Evolutionary conservation across 1,284 basidiomycete genomes (phyloP).

Genomic region (Leucoagaricus sp.): DNA sequence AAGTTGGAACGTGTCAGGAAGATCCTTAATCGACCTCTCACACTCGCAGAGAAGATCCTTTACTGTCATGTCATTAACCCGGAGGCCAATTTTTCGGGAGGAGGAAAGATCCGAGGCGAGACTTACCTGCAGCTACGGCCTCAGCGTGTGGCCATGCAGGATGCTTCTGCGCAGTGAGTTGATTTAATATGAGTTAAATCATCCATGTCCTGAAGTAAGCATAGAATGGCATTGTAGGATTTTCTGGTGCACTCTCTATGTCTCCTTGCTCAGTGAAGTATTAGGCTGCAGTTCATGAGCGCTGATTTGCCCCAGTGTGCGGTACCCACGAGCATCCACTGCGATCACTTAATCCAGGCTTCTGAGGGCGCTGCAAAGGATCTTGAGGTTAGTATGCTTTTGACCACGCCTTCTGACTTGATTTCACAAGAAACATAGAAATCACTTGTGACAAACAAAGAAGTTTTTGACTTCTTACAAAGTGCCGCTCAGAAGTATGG

Average conservation of each 20-base stretch:
- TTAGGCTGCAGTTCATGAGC: conserved; percentile 97
- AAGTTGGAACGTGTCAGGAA: conserved; percentile 77
- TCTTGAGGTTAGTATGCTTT: conserved; percentile 56
- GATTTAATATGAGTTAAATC: background rate
- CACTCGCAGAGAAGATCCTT: conserved; percentile 96
- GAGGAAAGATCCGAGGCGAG: conserved; percentile 79
- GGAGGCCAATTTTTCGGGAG: conserved; percentile 67
- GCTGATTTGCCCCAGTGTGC: conserved; percentile 86
- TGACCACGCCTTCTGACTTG: background rate
- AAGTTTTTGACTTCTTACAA: conserved; percentile 98
- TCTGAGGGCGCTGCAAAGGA: conserved; percentile 81
- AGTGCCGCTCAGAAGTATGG: conserved; percentile 96
- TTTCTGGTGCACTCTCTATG: no score
- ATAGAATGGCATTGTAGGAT: conserved; percentile 77
- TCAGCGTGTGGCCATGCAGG: conserved; percentile 98
- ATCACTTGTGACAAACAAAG: conserved; percentile 89
- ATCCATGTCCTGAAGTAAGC: conserved; percentile 14
- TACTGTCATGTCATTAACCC: conserved; percentile 92
- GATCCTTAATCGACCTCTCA: conserved; percentile 77
- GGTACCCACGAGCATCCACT: conserved; percentile 90
- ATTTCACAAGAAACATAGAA: conserved; percentile 44
- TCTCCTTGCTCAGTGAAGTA: background rate
- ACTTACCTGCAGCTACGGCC: conserved; percentile 90
- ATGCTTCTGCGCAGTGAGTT: conserved; percentile 94
- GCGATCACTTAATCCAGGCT: conserved; percentile 97